These are phyloP conservation scores for Colletotrichum sp. DNA, from an alignment of 2,329 filamentous ascomycete genomes.

Conservation along the genomic window DNA sequence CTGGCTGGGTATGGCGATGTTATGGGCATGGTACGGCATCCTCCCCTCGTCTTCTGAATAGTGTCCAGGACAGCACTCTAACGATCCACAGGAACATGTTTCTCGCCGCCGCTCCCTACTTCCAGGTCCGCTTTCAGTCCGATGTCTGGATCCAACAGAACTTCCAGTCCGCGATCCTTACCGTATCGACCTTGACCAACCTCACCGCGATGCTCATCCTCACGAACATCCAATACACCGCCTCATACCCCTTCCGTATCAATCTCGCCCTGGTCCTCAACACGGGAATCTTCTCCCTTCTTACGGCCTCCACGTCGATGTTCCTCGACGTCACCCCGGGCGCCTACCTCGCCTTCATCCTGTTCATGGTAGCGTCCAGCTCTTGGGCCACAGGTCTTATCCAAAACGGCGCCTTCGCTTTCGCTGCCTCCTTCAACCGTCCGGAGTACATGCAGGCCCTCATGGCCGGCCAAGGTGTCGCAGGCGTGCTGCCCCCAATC, in stretches of 20 bases:
- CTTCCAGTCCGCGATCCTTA: constrained; percentile 90
- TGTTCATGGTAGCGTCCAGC: constrained; percentile 80
- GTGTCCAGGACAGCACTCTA: neutral
- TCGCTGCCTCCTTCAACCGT: constrained; percentile 82
- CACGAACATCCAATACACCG: constrained; percentile 78
- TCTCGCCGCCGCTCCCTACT: constrained; percentile 92
- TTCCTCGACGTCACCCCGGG: constrained; percentile 67
- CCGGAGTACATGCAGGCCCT: constrained; percentile 94
- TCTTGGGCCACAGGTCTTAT: constrained; percentile 83
- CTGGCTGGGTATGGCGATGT: constrained; percentile 88
- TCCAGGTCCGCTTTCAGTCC: constrained; percentile 78
- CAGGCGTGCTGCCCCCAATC: constrained; percentile 86
- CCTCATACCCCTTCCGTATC: constrained; percentile 89
- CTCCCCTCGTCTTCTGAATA: neutral
- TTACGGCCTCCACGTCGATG: constrained; percentile 79
- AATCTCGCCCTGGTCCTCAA: constrained; percentile 78
- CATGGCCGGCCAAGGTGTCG: constrained; percentile 92
- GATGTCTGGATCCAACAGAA: constrained; percentile 75
- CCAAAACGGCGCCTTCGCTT: constrained; percentile 95
- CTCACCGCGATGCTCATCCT: constrained; percentile 77
- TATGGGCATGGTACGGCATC: constrained; percentile 86
- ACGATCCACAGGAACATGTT: constrained; percentile 85
- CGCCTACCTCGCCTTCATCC: constrained; percentile 80
- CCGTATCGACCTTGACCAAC: constrained; percentile 85
- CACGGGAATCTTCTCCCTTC: constrained; percentile 74